Conservation (phyloP, 441 rosid genomes). For the Rhodomyrtus psidioides region DNA sequence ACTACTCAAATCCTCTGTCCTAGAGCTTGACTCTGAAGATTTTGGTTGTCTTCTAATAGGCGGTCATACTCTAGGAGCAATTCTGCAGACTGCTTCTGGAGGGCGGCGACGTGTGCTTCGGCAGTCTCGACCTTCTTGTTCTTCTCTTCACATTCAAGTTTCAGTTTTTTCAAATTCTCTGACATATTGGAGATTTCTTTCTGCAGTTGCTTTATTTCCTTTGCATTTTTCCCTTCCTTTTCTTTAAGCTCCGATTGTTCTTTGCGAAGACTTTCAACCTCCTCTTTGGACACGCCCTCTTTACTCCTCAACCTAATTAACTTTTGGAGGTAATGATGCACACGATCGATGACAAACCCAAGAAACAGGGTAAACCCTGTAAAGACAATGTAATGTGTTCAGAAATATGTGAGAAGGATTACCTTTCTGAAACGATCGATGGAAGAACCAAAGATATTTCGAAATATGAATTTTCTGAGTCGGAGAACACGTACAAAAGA, state of each 20-base stretch:
- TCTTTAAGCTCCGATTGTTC: slow-evolving; percentile 56
- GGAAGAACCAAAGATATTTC: not conserved
- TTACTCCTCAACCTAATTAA: slow-evolving; percentile 52
- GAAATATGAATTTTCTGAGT: not conserved
- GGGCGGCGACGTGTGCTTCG: slow-evolving; percentile 67
- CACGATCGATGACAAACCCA: slow-evolving; percentile 79
- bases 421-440: not conserved
- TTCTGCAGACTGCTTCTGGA: slow-evolving; percentile 88
- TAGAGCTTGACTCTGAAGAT: slow-evolving; percentile 59
- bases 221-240: slow-evolving; percentile 58
- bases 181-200: slow-evolving; percentile 40
- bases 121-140: slow-evolving; percentile 72
- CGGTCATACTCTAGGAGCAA: slow-evolving; percentile 85
- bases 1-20: slow-evolving; percentile 32
- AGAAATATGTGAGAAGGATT: not conserved
- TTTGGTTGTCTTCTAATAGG: slow-evolving; percentile 82
- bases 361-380: slow-evolving; percentile 89
- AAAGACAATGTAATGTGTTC: slow-evolving; percentile 5
- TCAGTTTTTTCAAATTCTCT: slow-evolving; percentile 48
- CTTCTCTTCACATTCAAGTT: slow-evolving; percentile 55
- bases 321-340: slow-evolving; percentile 79
- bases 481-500: not conserved
- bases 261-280: slow-evolving; percentile 50
- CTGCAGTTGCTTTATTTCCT: slow-evolving; percentile 47
- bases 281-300: slow-evolving; percentile 64